Percentiles rank a stretch among this genome's conserved stretches.
phyloP scores from a whole-genome alignment of 2,329 filamentous ascomycete genomes.

The Neofusicoccum parvum region DNA sequence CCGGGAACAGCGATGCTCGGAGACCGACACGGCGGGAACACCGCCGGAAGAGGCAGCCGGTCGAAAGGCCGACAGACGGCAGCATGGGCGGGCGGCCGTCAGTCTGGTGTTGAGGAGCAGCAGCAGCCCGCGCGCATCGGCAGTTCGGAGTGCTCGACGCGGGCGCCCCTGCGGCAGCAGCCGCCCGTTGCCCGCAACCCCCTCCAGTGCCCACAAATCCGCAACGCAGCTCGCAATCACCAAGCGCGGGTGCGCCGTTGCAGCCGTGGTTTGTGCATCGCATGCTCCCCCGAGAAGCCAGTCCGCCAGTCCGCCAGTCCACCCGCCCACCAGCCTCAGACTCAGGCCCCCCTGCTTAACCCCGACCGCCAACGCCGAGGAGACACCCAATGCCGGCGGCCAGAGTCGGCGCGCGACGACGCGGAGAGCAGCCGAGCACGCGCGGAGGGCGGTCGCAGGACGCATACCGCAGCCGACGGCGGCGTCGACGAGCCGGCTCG shows the following conservation, averaged over 20 bases:
- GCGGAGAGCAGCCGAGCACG: too few relatives aligned
- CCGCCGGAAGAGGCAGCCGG: background rate
- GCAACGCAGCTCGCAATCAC: constrained; percentile 5
- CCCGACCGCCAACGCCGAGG: background rate
- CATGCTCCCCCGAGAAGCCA: background rate
- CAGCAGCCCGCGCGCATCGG: background rate
- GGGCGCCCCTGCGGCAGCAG: background rate
- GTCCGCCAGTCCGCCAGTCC: too few relatives aligned
- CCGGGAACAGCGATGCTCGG: background rate
- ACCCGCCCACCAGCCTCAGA: background rate
- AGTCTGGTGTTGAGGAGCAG: background rate
- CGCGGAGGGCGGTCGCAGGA: background rate
- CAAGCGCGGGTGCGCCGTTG: background rate
- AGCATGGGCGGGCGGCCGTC: too few relatives aligned
- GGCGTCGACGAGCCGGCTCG: background rate
- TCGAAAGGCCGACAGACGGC: background rate
- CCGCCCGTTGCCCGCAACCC: background rate
- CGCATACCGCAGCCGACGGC: background rate
- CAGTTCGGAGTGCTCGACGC: background rate
- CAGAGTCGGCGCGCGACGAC: too few relatives aligned
- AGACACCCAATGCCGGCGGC: too few relatives aligned
- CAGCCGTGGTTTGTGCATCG: background rate
- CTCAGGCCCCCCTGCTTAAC: background rate
- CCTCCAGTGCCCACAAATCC: background rate
- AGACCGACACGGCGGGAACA: background rate